Conservation (phyloP, 352 stramenopile species). For the Peronospora farinosa region DNA sequence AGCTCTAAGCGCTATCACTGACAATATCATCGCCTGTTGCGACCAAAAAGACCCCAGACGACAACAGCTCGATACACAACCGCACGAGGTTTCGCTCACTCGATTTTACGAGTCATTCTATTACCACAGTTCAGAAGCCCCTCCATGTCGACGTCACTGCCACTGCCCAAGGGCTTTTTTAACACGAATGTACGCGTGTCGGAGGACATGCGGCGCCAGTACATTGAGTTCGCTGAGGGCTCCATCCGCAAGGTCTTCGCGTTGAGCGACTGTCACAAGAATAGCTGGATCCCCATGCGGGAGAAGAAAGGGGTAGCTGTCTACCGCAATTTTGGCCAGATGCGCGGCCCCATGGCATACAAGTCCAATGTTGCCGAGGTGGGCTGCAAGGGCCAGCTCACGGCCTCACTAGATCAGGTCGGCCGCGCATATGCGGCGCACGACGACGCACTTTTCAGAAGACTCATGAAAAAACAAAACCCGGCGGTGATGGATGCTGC, state of each 20-base stretch:
- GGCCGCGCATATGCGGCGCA: slow-evolving; percentile 70
- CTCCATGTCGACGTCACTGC: slow-evolving; percentile 51
- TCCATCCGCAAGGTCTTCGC: slow-evolving; percentile 81
- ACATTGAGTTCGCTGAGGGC: slow-evolving; percentile 75
- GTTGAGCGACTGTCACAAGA: slow-evolving; percentile 70
- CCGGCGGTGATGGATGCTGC: slow-evolving; percentile 62
- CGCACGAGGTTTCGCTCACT: slow-evolving; percentile 11
- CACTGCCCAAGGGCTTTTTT: slow-evolving; percentile 73
- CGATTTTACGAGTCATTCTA: too few relatives aligned
- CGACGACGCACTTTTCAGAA: slow-evolving; percentile 68
- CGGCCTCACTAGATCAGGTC: slow-evolving; percentile 67
- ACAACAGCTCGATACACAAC: slow-evolving; percentile 10
- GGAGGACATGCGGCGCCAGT: slow-evolving; percentile 65
- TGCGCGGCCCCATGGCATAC: slow-evolving; percentile 47
- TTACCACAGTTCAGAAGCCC: slow-evolving; percentile 6
- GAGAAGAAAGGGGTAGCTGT: slow-evolving; percentile 81
- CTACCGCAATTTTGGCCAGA: slow-evolving; percentile 70
- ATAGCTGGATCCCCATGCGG: slow-evolving; percentile 79
- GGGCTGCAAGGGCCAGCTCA: slow-evolving; percentile 57
- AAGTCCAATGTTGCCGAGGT: slow-evolving; percentile 80
- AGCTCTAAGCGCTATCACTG: slow-evolving; percentile 13
- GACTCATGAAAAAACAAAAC: slow-evolving; percentile 82
- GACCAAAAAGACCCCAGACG: slow-evolving; percentile 11
- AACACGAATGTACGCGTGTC: slow-evolving; percentile 55
- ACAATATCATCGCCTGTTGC: slow-evolving; percentile 22